These are phyloP conservation scores for Baudoinia panamericana DNA, from an alignment of 495 filamentous ascomycete species.

Conservation along the genomic window DNA sequence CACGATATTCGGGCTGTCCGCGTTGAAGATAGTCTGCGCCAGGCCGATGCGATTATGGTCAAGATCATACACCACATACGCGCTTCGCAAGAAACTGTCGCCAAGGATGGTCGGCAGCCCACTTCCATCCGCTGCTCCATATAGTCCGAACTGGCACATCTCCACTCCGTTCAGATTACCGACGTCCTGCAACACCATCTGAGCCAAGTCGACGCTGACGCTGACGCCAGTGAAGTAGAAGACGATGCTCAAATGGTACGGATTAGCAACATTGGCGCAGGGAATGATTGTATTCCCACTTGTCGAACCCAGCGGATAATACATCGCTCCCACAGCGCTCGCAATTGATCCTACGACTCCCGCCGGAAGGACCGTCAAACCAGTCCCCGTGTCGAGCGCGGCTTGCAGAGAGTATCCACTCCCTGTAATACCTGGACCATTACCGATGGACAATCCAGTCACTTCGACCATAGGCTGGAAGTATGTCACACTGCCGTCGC, in stretches of 20 bases:
- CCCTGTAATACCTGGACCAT: background rate
- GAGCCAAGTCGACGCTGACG: conserved; percentile 4
- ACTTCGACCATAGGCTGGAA: conserved; percentile 5
- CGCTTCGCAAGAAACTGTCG: conserved; percentile 17
- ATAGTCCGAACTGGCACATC: conserved; percentile 13
- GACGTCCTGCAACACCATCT: conserved; percentile 2
- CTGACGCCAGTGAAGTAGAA: conserved; percentile 8
- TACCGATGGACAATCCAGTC: conserved; percentile 4
- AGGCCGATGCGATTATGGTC: conserved; percentile 1
- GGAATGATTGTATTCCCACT: conserved; percentile 11
- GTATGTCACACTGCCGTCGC: background rate
- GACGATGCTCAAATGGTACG: background rate
- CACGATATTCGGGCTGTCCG: background rate
- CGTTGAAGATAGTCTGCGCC: conserved; percentile 6
- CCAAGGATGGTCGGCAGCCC: conserved; percentile 10
- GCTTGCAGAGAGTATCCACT: background rate
- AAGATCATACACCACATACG: conserved; percentile 20
- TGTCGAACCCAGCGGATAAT: conserved; percentile 2
- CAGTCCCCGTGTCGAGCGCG: conserved; percentile 16
- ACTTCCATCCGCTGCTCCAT: background rate
- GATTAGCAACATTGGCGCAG: background rate
- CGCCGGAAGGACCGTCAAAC: conserved; percentile 6
- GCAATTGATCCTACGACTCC: conserved; percentile 3
- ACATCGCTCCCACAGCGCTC: conserved; percentile 6
- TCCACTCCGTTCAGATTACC: conserved; percentile 1